Conservation (phyloP, 176 grass and related monocot species). For the Triticum dicoccoides region DNA sequence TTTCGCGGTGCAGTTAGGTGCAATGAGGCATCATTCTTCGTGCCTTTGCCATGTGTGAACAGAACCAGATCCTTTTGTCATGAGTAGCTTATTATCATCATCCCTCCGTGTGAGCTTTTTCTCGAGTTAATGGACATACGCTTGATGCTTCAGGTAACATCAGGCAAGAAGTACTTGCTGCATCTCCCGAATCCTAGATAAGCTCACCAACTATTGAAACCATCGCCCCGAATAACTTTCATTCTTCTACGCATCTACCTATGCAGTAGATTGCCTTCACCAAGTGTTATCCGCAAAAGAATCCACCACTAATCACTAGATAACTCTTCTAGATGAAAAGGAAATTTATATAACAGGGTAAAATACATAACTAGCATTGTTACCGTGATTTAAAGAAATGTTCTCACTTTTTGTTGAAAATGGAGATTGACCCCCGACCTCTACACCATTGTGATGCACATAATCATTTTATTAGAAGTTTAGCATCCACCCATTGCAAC, state of each 20-base stretch:
- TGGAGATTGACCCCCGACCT: not conserved
- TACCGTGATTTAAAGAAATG: no score
- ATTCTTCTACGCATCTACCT: not conserved
- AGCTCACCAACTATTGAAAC: constrained; percentile 2
- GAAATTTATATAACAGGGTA: not conserved
- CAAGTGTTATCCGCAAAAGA: not conserved
- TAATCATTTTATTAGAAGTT: not conserved
- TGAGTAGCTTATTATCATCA: not conserved
- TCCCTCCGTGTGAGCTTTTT: constrained; percentile 15
- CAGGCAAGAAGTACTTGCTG: not conserved
- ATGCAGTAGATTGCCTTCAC: not conserved
- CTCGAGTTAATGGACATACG: not conserved
- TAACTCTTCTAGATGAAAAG: not conserved
- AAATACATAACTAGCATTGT: not conserved
- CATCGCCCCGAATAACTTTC: not conserved
- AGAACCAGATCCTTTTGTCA: constrained; percentile 24
- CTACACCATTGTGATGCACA: not conserved
- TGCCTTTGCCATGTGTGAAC: constrained; percentile 7
- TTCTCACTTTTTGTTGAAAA: no score
- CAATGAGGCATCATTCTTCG: not conserved
- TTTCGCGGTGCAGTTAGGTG: constrained; percentile 3
- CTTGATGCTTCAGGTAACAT: not conserved
- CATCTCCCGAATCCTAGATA: not conserved
- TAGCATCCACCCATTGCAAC: not conserved
- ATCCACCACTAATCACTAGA: not conserved